Evolutionary conservation across 2,329 filamentous ascomycete species (phyloP).

Genomic region (Myrmaecium sp.): DNA sequence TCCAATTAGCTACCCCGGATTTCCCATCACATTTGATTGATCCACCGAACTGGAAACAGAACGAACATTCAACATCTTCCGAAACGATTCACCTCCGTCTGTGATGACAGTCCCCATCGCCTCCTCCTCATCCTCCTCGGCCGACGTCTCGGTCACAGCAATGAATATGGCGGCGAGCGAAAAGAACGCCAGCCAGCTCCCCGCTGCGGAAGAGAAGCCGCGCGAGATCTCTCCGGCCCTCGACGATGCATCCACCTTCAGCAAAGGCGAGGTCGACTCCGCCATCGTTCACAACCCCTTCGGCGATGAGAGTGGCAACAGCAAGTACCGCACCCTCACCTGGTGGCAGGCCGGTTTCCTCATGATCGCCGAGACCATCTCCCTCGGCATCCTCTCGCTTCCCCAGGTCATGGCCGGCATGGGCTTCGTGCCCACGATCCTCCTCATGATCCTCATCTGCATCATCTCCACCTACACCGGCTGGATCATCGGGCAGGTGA

Average conservation of each 20-base stretch:
- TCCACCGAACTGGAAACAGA: too few relatives aligned
- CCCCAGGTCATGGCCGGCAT: constrained; percentile 35
- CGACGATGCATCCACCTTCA: background rate
- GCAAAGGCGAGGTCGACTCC: background rate
- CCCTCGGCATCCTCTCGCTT: constrained; percentile 36
- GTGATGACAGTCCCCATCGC: too few relatives aligned
- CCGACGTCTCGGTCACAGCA: too few relatives aligned
- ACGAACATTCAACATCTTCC: too few relatives aligned
- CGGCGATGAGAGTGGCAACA: too few relatives aligned
- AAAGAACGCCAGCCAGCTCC: too few relatives aligned
- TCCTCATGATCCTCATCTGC: constrained; percentile 34
- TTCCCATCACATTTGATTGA: too few relatives aligned
- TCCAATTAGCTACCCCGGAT: too few relatives aligned
- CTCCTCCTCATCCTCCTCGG: too few relatives aligned
- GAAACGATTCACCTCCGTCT: too few relatives aligned
- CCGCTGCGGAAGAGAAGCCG: constrained; percentile 1
- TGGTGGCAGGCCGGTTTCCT: constrained; percentile 36
- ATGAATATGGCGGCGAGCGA: too few relatives aligned
- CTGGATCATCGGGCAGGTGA: constrained; percentile 30
- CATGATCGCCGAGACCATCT: constrained; percentile 41
- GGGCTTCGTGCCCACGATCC: constrained; percentile 34
- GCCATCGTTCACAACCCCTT: background rate
- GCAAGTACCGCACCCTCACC: constrained; percentile 37
- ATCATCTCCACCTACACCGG: constrained; percentile 35
- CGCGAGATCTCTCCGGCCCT: background rate